These are phyloP conservation scores for Pilatotrama ljubarskyi DNA, from an alignment of 768 basidiomycete genomes.

Conservation along the genomic window DNA sequence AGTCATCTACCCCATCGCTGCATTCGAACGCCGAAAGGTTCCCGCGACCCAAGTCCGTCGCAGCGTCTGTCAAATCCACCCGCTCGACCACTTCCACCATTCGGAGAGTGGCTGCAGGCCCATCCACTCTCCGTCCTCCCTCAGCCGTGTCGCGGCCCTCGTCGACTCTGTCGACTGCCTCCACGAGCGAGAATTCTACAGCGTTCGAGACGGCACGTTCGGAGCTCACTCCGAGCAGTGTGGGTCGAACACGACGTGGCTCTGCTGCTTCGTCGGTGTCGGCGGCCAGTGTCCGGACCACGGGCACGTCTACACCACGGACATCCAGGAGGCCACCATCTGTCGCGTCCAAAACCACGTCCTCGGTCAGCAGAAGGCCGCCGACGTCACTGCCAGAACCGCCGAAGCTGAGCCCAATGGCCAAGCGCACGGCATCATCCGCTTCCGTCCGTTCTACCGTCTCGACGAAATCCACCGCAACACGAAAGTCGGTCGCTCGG, in stretches of 20 bases:
- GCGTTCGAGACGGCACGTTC: conserved; percentile 50
- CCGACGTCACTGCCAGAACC: conserved; percentile 23
- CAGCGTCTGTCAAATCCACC: conserved; percentile 39
- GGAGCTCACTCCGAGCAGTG: conserved; percentile 36
- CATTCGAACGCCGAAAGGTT: conserved; percentile 26
- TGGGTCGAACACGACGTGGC: conserved; percentile 30
- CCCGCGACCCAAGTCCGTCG: conserved; percentile 23
- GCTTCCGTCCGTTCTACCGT: conserved; percentile 32
- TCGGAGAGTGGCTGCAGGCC: conserved; percentile 31
- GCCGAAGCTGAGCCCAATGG: conserved; percentile 13
- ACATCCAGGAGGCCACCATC: conserved; percentile 27
- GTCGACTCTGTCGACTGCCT: conserved; percentile 25
- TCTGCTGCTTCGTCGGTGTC: conserved; percentile 37
- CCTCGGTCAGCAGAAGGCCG: conserved; percentile 21
- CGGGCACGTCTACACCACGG: conserved; percentile 24
- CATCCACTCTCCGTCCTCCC: conserved; percentile 31
- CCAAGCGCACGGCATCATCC: conserved; percentile 29
- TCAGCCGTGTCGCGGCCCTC: conserved; percentile 26
- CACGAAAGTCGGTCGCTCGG: conserved; percentile 7
- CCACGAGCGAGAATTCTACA: conserved; percentile 39
- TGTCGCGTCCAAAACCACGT: conserved; percentile 25
- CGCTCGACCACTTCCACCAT: conserved; percentile 41
- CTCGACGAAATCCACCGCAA: conserved; percentile 16
- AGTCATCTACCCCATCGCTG: conserved; percentile 12
- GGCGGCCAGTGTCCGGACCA: conserved; percentile 33